phyloP scores from a whole-genome alignment of 2,329 filamentous ascomycete species.

The Knoxdaviesia proteae region DNA sequence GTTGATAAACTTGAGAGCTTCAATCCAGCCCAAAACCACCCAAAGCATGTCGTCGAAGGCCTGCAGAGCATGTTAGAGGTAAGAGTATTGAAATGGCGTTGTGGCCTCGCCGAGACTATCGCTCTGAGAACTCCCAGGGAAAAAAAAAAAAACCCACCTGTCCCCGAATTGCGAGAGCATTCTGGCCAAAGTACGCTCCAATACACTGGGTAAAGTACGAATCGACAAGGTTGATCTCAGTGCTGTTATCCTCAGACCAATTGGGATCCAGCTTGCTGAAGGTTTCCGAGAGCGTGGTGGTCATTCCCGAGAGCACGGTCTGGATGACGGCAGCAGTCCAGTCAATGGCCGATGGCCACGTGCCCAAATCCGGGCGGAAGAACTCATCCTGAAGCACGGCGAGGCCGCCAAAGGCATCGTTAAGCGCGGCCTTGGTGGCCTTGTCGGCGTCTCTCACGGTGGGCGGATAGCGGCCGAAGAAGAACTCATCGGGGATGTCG shows the following conservation, averaged over 20 bases:
- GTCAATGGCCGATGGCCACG: slow-evolving; percentile 73
- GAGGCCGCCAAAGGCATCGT: slow-evolving; percentile 40
- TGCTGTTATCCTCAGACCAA: slow-evolving; percentile 19
- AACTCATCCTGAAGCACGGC: slow-evolving; percentile 58
- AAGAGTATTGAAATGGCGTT: too few species aligned
- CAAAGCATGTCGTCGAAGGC: slow-evolving; percentile 91
- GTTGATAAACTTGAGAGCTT: slow-evolving; percentile 55
- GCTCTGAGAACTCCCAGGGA: too few species aligned
- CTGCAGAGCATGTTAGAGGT: slow-evolving; percentile 16
- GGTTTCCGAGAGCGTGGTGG: slow-evolving; percentile 48
- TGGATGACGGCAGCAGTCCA: slow-evolving; percentile 80
- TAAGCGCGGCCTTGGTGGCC: slow-evolving; percentile 14
- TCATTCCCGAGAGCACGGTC: slow-evolving; percentile 55
- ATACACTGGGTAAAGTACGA: slow-evolving; percentile 59
- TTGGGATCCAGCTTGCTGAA: slow-evolving; percentile 17
- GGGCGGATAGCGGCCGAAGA: slow-evolving; percentile 1
- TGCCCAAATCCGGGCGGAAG: slow-evolving; percentile 57
- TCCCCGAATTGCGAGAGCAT: slow-evolving; percentile 51
- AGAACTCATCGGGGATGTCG: slow-evolving; percentile 3
- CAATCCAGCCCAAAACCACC: slow-evolving; percentile 84
- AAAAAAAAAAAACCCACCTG: slow-evolving; percentile 15
- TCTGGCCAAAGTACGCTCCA: slow-evolving; percentile 72
- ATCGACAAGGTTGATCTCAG: slow-evolving; percentile 60
- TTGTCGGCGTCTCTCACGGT: neutral
- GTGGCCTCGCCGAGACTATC: too few species aligned